Evolutionary conservation across 768 basidiomycete genomes (phyloP).

Genomic region (Butyriboletus loyo): DNA sequence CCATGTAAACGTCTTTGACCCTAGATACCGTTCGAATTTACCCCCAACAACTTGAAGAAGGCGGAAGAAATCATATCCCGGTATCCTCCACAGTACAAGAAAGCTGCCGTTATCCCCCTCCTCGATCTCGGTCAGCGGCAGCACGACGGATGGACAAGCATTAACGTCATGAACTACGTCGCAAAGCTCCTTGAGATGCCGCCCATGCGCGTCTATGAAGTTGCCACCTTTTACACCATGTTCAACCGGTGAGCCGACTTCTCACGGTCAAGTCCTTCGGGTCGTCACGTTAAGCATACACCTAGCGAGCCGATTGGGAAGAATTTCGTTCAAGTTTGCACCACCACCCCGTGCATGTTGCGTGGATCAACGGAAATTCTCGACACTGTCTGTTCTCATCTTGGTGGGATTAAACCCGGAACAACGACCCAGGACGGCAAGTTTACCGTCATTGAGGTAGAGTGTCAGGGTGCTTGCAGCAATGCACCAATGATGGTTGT

Average conservation of each 20-base stretch:
- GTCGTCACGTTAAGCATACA: background rate
- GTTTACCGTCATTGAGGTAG: conserved; percentile 97
- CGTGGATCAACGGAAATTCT: conserved; percentile 89
- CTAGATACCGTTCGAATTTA: conserved; percentile 90
- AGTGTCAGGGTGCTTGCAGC: conserved; percentile 97
- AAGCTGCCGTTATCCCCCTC: conserved; percentile 95
- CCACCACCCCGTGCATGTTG: conserved; percentile 98
- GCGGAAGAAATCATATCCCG: conserved; percentile 87
- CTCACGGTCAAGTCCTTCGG: background rate
- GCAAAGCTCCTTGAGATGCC: conserved; percentile 92
- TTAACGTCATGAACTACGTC: conserved; percentile 98
- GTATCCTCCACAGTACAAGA: conserved; percentile 98
- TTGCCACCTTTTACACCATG: conserved; percentile 99
- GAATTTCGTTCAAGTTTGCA: conserved; percentile 97
- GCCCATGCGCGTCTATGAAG: conserved; percentile 99
- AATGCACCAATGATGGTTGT: conserved; percentile 98
- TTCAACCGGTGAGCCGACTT: conserved; percentile 81
- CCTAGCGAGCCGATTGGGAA: conserved; percentile 87
- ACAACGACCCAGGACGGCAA: conserved; percentile 95
- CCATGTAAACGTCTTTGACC: background rate
- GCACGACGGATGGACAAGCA: conserved; percentile 98
- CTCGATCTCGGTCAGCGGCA: conserved; percentile 96
- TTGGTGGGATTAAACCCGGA: conserved; percentile 82
- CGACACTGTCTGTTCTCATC: conserved; percentile 75
- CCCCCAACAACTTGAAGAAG: conserved; percentile 74